phyloP scores from a whole-genome alignment of 139 green algal genomes.

The Pseudopediastrum boryanum region DNA sequence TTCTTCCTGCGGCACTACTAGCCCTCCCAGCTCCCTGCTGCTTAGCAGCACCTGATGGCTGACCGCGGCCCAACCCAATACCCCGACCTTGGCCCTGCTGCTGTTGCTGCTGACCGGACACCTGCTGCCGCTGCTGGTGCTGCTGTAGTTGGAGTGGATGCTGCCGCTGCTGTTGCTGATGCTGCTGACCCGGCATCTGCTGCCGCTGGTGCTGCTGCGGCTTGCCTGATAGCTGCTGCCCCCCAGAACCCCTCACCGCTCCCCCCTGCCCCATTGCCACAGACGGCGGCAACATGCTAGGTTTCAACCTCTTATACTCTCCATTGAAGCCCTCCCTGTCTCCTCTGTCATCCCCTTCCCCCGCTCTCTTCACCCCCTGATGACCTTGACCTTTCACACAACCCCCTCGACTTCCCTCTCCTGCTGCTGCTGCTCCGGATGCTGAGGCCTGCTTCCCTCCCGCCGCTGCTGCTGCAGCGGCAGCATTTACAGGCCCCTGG shows the following conservation, averaged over 20 bases:
- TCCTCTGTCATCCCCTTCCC: too few relatives aligned
- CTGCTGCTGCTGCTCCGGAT: not conserved
- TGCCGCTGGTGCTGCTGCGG: not conserved
- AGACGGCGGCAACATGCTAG: not conserved
- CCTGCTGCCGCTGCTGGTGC: slow-evolving; percentile 17
- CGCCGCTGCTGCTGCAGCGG: not conserved
- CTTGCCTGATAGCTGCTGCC: too few relatives aligned
- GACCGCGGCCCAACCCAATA: too few relatives aligned
- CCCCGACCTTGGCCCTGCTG: not conserved
- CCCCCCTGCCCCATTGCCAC: not conserved
- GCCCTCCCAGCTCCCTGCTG: too few relatives aligned
- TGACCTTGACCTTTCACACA: too few relatives aligned
- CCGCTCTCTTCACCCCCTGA: too few relatives aligned
- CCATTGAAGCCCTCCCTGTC: too few relatives aligned
- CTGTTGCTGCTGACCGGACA: not conserved
- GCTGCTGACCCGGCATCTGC: not conserved
- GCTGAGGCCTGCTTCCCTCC: not conserved
- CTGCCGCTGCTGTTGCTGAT: not conserved
- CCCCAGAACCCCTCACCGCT: too few relatives aligned
- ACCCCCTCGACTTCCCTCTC: not conserved
- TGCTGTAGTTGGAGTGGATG: not conserved
- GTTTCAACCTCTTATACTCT: too few relatives aligned
- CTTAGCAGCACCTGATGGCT: not conserved
- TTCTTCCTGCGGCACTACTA: not conserved
- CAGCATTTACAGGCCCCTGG: not conserved